Base-by-base conservation (phyloP, 2,329 filamentous ascomycete genomes). In the Ustulina deusta region DNA sequence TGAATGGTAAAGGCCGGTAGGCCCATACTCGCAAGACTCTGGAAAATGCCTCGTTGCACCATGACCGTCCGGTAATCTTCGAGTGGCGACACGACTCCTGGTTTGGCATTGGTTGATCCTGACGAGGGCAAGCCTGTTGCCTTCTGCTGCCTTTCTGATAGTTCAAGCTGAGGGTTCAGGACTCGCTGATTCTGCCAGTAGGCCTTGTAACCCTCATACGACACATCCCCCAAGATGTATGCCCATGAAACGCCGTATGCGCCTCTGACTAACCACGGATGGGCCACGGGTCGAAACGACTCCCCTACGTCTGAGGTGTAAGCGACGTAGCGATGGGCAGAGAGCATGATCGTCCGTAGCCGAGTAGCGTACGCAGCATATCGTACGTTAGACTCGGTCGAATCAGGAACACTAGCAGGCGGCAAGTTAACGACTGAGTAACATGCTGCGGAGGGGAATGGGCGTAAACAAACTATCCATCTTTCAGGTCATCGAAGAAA, bases 261-360 rank as follows among this genome's bases (percentile, higher is more conserved):
- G 55, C 88, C 84, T 66, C 91, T 88, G 11, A 99, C 91, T 2
- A 97, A 82, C 75, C 86, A 90, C 0, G 94, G 95, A 78, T 97
- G 94, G 3, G 95, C 94, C 44, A 99, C 87, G 0, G 96, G 96
- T 1, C 96, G 89, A 81, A 99, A 99, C 0, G 93, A 97, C 81
- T 99, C 96, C 78, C 96, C 96, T 71, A 99, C 95, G 76, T 98
- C 95, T 22, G 91, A 94, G 0, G 96, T 98, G 79, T 99, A 99
- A 64, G 96, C 96, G 56, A 99, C 94, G 77, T 99, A 99, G 76
- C 96, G 91, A 77, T 98, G 96, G 3, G 94, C 94, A 17, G 92
- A 93, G 73, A 94, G 84, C 76, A 99, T 89, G 72, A 98, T 92
- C 7, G 94, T 97, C 69, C 93, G 90, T 70, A 96, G 83, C 56